Evolutionary conservation across 2,329 filamentous ascomycete species (phyloP), one percentile per base, ranked within the genome.

Genomic region (Piedraia hortae): DNA sequence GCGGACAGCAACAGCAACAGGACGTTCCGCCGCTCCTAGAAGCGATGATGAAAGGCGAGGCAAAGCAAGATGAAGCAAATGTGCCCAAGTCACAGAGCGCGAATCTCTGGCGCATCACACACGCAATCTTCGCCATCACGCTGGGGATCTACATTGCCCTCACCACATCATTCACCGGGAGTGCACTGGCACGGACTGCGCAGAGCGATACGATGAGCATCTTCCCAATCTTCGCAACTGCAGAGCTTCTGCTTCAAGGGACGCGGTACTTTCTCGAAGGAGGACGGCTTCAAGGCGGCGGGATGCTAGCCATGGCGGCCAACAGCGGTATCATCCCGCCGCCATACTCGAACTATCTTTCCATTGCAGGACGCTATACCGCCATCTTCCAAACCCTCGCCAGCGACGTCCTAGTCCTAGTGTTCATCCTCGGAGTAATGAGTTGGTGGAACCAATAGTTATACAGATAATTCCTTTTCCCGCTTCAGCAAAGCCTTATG

Each of bases 191-290:
- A 35, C 60, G 72, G 14, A 32, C 30, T 6, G 54, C 62, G 24
- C 39, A 37, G 20, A 34, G 45, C 5, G 37, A 35, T 2, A 43
- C 50, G 14, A 40, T 45, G 9, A 44, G 45, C 21, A 68, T 78
- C 45, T 78, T 82, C 44, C 75, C 66, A 51, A 56, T 72, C n/a
- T 85, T 82, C 39, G 67, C 71, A 4, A 75, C 72, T 1, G 66
- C 62, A 14, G 72, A 85, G 47, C 55, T 74, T 6, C 41, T 74
- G 23, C 50, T 82, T 30, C 61, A 82, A 31, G 69, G 63, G 2
- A 65, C 60, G 14, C 54, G 72, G 12, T 73, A 69, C 40, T 63
- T 77, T 33, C 38, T 75, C 22, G 70, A 77, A 34, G 62, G 60
- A 33, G 57, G 57, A 13, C 46, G 47, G 28, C 40, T 57, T 20